A percentile compares a stretch with the other conserved stretches of the same genome.
Conservation (phyloP, 805 yeast species). For the Candida koratica region DNA sequence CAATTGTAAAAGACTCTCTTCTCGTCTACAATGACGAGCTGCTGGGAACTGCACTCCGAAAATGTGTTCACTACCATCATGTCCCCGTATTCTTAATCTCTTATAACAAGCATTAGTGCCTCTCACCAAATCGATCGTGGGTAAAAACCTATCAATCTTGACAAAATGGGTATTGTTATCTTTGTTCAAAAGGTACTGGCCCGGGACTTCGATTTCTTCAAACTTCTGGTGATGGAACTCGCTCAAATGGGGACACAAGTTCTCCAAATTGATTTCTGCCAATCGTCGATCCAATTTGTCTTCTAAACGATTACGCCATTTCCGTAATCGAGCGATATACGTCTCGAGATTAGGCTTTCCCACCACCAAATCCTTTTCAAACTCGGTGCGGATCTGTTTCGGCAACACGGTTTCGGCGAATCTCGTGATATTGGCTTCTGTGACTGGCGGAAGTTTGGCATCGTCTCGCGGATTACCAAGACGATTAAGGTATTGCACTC, state of each 20-base stretch:
- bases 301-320: constrained; percentile 91
- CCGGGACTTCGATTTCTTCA: constrained; percentile 96
- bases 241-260: constrained; percentile 89
- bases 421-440: constrained; percentile 80
- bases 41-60: constrained; percentile 98
- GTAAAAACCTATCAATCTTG: constrained; percentile 89
- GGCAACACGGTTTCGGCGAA: constrained; percentile 94
- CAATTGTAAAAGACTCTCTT: constrained; percentile 88
- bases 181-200: constrained; percentile 85
- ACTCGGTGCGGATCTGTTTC: constrained; percentile 80
- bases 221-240: constrained; percentile 98
- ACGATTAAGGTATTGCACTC: constrained; percentile 83
- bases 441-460: constrained; percentile 82
- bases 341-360: constrained; percentile 86
- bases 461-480: constrained; percentile 84
- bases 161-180: constrained; percentile 88
- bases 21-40: constrained; percentile 94
- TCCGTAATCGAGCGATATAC: constrained; percentile 75
- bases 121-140: constrained; percentile 81
- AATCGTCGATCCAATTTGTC: constrained; percentile 86
- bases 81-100: constrained; percentile 84
- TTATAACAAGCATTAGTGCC: constrained; percentile 90
- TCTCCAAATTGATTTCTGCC: constrained; percentile 75
- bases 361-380: constrained; percentile 84
- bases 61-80: constrained; percentile 86